Percentiles rank a stretch among this genome's conserved stretches.
Conservation (phyloP, 371 early-diverging fungal genomes). For the Lichtheimia corymbifera region DNA sequence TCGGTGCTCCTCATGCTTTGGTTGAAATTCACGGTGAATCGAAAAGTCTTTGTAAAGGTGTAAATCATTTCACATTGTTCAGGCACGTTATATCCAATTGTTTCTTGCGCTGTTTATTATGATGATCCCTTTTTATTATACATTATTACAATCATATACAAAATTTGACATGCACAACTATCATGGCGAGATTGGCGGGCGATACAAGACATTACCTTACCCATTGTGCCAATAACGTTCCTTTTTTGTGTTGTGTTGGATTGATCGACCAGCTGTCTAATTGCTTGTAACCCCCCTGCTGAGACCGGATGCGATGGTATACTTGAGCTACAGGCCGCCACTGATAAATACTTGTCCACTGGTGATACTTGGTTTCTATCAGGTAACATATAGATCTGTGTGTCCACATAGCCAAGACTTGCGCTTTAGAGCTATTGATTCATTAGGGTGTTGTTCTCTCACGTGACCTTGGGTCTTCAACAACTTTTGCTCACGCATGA, state of each 20-base stretch:
- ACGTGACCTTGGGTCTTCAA: no score
- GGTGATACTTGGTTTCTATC: no score
- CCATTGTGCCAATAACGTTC: background rate
- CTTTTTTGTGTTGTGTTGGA: background rate
- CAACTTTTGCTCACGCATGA: no score
- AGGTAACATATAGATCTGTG: no score
- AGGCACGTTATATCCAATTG: background rate
- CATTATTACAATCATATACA: conserved; percentile 1
- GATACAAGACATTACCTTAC: background rate
- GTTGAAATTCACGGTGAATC: conserved; percentile 28
- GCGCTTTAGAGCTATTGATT: no score
- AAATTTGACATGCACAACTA: background rate
- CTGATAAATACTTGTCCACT: no score
- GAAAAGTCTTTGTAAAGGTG: conserved; percentile 13
- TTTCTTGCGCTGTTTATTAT: conserved; percentile 1
- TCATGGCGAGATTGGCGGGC: background rate
- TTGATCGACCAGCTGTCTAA: no score
- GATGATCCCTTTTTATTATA: background rate
- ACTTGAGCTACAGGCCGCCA: no score
- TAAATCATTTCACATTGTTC: conserved; percentile 3
- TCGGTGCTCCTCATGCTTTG: conserved; percentile 30
- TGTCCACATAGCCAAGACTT: no score
- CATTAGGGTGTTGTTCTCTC: no score
- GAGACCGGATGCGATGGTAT: no score
- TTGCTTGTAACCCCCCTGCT: no score